Evolutionary conservation across 108 stramenopile species (phyloP), one percentile per base, ranked within the genome.

Genomic region (Nitzschia sp.): DNA sequence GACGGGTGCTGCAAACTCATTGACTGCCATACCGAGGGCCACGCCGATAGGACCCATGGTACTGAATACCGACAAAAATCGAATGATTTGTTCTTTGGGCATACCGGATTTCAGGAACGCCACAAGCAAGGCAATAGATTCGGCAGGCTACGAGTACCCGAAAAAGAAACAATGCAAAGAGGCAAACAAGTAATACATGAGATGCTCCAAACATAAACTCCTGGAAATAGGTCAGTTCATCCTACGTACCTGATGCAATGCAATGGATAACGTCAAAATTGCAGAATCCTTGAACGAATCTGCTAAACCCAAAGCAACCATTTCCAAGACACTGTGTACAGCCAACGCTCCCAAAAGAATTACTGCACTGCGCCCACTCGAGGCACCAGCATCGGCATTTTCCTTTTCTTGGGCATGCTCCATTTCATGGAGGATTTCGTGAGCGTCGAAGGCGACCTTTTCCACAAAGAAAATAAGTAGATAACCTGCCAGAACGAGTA

Each of bases 381-480:
- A 63, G 25, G 50, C 64, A 22, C 53, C 71, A 51, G 72, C 75
- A 38, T 55, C 68, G 34, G 7, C 44, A 37, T 65, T 52, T 8
- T 38, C 50, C 21, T 64, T 64, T 14, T 46, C 81, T 48, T 17
- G n/a, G 25, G 63, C 78, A 41, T 73, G 64, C 58, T 89, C 83
- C 92, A 86, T 83, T 57, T 91, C 88, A 58, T 92, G 81, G 80
- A 95, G 70, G 29, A 94, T 80, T 39, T 84, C 88, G 76, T 97
- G 89, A 0, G 94, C 83, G 82, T 95, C 95, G 76, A 97, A 97
- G 11, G 95, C 94, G 39, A 97, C 87, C 79, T 97, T 97, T 77
- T 97, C 98, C 51, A 98, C 92, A 83, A 97, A 95, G 67, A 97
- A 96, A 48, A 98, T 97, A 15, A 96, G 60, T 67, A 98, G 58